Base-by-base conservation (phyloP, 2,329 filamentous ascomycete genomes). In the Pezicula radicicola region DNA sequence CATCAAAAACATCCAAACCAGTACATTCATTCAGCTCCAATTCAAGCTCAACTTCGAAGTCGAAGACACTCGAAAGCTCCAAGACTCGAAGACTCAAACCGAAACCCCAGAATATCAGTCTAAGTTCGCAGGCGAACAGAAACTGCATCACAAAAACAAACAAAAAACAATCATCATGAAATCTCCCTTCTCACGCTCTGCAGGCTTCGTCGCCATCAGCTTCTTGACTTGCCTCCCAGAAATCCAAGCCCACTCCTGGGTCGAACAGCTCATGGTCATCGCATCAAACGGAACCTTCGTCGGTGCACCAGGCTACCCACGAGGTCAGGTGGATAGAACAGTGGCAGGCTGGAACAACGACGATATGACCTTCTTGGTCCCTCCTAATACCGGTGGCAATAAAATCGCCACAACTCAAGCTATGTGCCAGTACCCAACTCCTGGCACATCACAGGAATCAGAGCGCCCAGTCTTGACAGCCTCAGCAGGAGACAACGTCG, bases 231-330 rank as follows among this genome's bases (percentile, higher is more conserved):
- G 40, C 45, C 49, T 49, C 43, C 46, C 56, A 6, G 43, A 49
- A n/a, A 55, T 50, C 16, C 43, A 58, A 25, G 85, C 83, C 35
- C 93, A 97, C 71, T 87, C 84, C 16, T 97, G 92, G 92, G 79
- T 93, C 45, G 91, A 97, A 70, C 76, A 86, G 62, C 75, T 93
- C 46, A 81, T 77, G 55, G 82, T 84, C 52, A 84, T 97, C 66
- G 81, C 84, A 49, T 68, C 81, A 27, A 88, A 91, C 62, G 92
- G 91, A 50, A 83, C 83, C 33, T 90, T 91, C 66, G 74, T 85
- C 18, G 88, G 88, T 27, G 68, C 78, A 7, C 74, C 81, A 21
- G 93, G 93, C 30, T 96, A 86, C 66, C 74, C 87, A n/a, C 86
- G 91, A 57, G 86, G 84, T 44, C 90, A 84, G 64, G 69, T 84